These are phyloP conservation scores for Haplographium delicatum DNA, from an alignment of 495 filamentous ascomycete genomes.

Conservation along the genomic window DNA sequence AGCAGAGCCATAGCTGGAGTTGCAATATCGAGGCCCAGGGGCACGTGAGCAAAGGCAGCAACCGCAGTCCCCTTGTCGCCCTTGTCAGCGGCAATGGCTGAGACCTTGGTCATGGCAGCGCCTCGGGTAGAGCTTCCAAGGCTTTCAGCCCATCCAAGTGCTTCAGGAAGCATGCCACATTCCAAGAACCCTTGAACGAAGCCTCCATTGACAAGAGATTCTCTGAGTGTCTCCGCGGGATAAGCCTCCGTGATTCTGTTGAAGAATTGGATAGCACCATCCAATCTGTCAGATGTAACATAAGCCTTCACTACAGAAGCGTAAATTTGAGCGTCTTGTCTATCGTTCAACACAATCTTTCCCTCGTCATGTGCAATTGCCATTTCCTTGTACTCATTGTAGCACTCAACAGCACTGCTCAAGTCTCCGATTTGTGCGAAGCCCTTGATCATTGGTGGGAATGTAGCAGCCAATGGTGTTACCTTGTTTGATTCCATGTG, in stretches of 20 bases:
- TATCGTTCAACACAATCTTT: constrained; percentile 59
- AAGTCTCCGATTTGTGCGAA: constrained; percentile 79
- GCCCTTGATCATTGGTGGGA: constrained; percentile 86
- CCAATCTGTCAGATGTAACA: constrained; percentile 66
- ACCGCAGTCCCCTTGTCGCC: constrained; percentile 65
- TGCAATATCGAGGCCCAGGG: constrained; percentile 46
- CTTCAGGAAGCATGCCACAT: constrained; percentile 57
- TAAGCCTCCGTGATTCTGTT: constrained; percentile 63
- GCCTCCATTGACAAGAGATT: constrained; percentile 64
- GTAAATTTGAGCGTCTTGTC: constrained; percentile 80
- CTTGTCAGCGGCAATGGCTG: constrained; percentile 66
- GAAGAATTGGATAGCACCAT: constrained; percentile 77
- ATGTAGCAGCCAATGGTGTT: constrained; percentile 70
- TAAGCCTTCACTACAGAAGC: constrained; percentile 85
- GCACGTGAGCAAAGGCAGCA: constrained; percentile 57
- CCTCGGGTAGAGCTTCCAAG: constrained; percentile 32
- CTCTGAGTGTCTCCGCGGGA: constrained; percentile 54
- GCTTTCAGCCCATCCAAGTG: constrained; percentile 58
- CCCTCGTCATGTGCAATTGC: constrained; percentile 78
- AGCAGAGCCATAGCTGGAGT: constrained; percentile 75
- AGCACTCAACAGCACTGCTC: constrained; percentile 85
- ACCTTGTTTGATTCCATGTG: constrained; percentile 80
- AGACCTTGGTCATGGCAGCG: constrained; percentile 39
- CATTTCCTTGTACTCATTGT: constrained; percentile 84
- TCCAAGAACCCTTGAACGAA: constrained; percentile 68